A percentile compares a stretch with the other conserved stretches of the same genome.
Evolutionary conservation across 352 stramenopile genomes (phyloP).

Genomic region (Halophytophthora batemanensis): DNA sequence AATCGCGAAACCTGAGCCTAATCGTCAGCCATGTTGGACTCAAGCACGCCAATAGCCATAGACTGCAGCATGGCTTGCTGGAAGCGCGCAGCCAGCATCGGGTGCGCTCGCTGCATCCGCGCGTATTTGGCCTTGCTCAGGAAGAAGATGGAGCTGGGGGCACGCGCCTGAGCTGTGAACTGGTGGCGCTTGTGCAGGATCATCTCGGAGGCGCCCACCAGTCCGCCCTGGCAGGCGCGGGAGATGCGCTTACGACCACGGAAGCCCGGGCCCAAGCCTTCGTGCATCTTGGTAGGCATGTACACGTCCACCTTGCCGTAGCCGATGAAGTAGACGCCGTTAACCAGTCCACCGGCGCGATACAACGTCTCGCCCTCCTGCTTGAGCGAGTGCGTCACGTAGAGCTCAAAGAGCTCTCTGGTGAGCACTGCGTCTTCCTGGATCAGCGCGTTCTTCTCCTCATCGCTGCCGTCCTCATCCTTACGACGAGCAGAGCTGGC

Average conservation of each 20-base stretch:
- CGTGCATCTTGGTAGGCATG: constrained; percentile 74
- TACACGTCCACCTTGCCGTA: constrained; percentile 86
- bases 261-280: constrained; percentile 78
- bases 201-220: constrained; percentile 76
- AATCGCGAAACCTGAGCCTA: constrained; percentile 18
- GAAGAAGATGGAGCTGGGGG: constrained; percentile 78
- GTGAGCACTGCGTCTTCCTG: constrained; percentile 34
- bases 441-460: constrained; percentile 12
- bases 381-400: constrained; percentile 58
- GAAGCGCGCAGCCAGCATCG: constrained; percentile 67
- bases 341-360: constrained; percentile 50
- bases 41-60: constrained; percentile 81
- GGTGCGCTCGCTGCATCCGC: constrained; percentile 66
- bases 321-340: constrained; percentile 79
- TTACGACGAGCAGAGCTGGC: constrained; percentile 16
- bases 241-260: constrained; percentile 75
- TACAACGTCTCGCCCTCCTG: constrained; percentile 70
- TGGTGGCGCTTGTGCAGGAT: constrained; percentile 80
- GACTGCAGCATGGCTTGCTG: constrained; percentile 84
- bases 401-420: constrained; percentile 63
- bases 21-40: constrained; percentile 81
- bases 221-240: constrained; percentile 74
- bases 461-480: constrained; percentile 7
- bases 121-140: constrained; percentile 69
- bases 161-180: constrained; percentile 71